Evolutionary conservation across 2,329 filamentous ascomycete species (phyloP).

Genomic region (Achaetomium macrosporum): DNA sequence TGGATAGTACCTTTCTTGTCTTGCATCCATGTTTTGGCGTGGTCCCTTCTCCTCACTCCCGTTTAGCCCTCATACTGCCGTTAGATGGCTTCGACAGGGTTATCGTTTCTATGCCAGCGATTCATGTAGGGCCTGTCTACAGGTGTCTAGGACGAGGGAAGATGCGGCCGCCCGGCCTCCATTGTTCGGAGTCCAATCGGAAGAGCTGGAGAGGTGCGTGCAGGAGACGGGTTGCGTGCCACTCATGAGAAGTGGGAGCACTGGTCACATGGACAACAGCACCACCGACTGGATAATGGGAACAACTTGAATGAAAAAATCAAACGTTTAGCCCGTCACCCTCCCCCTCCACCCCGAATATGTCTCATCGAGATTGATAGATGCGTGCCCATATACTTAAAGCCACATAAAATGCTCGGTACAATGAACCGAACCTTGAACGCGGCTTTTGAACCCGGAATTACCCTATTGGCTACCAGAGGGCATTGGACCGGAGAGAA

Average conservation of each 20-base stretch:
- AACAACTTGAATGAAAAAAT: not conserved
- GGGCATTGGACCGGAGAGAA: slow-evolving; percentile 7
- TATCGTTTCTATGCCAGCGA: too few species aligned
- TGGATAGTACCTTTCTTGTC: too few species aligned
- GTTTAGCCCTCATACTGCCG: too few species aligned
- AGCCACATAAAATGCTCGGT: slow-evolving; percentile 14
- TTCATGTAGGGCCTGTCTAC: too few species aligned
- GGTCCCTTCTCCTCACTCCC: too few species aligned
- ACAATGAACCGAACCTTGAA: slow-evolving; percentile 18
- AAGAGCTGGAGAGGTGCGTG: too few species aligned
- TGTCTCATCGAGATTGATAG: slow-evolving; percentile 7
- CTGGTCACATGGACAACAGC: not conserved
- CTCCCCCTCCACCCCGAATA: not conserved
- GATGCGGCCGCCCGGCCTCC: too few species aligned
- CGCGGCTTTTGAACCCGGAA: slow-evolving; percentile 8
- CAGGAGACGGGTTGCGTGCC: too few species aligned
- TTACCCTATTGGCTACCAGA: slow-evolving; percentile 27
- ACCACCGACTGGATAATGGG: not conserved
- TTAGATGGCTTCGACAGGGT: too few species aligned
- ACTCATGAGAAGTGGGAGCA: not conserved
- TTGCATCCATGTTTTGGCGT: too few species aligned
- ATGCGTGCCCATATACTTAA: not conserved
- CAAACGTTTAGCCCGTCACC: not conserved
- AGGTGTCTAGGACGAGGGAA: too few species aligned
- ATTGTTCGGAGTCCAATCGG: too few species aligned